Evolutionary conservation across 2,329 filamentous ascomycete genomes (phyloP), one percentile per base, ranked within the genome.

Genomic region (Exophiala calicioides): DNA sequence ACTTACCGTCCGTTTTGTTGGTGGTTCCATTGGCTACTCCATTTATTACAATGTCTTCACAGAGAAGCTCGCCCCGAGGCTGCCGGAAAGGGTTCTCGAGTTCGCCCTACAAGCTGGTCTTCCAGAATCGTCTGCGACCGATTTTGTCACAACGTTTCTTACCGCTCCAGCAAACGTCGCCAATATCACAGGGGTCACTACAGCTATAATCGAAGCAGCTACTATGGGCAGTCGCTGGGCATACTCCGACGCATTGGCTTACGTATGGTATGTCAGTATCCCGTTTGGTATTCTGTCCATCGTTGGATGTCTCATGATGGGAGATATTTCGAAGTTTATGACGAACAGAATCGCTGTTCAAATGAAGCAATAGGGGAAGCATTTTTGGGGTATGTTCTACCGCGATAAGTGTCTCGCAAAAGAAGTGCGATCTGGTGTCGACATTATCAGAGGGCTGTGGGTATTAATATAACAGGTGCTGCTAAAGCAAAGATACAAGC

Each of bases 1-100:
- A 0, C 76, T 87, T 21, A 77, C 81, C n/a, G 79, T 86, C 54
- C 81, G 84, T 26, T 80, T 85, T 43, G 74, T 86, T 23, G 84
- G 84, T 33, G 82, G 83, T 21, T 75, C 78, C 6, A 77, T 86
- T 47, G 82, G 80, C 30, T 84, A 82, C 60, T 74, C 75, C 9
- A 70, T 78, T 41, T 73, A 73, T 60, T 82, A 81, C 62, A 73
- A 75, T 45, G 63, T 74, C 56, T 72, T 71, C 53, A 59, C 71
- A 47, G 65, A 67, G 46, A 73, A 69, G 56, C 74, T 74, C 52
- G 58, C 66, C 39, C 60, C 67, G 5, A 65, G 69, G 21, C 33
- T 52, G 5, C 48, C 48, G 3, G 43, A 42, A 24, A 5, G 23
- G 15, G 39, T 47, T 16, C 26, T 40, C 15, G 34, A 33, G 34